A percentile compares a stretch with the other conserved stretches of the same genome.
Evolutionary conservation across 768 basidiomycete species (phyloP).

Genomic region (Leccinum subgranulosum): DNA sequence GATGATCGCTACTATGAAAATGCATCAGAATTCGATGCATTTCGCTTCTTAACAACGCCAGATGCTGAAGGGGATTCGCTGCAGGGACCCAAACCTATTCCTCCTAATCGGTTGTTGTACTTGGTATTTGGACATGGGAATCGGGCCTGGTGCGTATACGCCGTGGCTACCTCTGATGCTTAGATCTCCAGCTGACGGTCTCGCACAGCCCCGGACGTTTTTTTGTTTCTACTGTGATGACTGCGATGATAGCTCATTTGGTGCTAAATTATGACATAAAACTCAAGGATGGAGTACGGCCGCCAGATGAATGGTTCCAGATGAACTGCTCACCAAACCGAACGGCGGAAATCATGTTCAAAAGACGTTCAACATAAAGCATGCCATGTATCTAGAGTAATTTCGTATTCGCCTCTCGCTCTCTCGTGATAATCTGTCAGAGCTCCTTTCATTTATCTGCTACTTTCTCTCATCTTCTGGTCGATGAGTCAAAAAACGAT

Average conservation of each 20-base stretch:
- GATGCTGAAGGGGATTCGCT: constrained; percentile 19
- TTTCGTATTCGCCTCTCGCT: constrained; percentile 8
- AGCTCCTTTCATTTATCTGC: constrained; percentile 8
- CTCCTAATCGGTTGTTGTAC: constrained; percentile 31
- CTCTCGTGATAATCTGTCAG: constrained; percentile 8
- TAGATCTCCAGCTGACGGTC: constrained; percentile 5
- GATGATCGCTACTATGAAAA: constrained; percentile 43
- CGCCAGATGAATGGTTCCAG: constrained; percentile 33
- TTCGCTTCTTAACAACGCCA: constrained; percentile 36
- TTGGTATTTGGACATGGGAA: constrained; percentile 35
- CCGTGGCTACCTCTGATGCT: not conserved
- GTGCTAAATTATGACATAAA: constrained; percentile 40
- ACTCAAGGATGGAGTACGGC: constrained; percentile 34
- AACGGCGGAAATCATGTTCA: constrained; percentile 37
- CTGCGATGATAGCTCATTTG: constrained; percentile 39
- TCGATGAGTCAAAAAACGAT: not conserved
- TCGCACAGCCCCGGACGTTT: constrained; percentile 39
- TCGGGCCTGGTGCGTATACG: constrained; percentile 33
- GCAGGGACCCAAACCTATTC: constrained; percentile 29
- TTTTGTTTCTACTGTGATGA: constrained; percentile 40
- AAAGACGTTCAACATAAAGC: constrained; percentile 22
- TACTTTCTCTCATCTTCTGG: not conserved
- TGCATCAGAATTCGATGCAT: constrained; percentile 39
- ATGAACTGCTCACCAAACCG: constrained; percentile 37
- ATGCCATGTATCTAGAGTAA: constrained; percentile 6